Evolutionary conservation across 1,139 yeast species (phyloP).

Genomic region (Blastobotrys ciferrii): DNA sequence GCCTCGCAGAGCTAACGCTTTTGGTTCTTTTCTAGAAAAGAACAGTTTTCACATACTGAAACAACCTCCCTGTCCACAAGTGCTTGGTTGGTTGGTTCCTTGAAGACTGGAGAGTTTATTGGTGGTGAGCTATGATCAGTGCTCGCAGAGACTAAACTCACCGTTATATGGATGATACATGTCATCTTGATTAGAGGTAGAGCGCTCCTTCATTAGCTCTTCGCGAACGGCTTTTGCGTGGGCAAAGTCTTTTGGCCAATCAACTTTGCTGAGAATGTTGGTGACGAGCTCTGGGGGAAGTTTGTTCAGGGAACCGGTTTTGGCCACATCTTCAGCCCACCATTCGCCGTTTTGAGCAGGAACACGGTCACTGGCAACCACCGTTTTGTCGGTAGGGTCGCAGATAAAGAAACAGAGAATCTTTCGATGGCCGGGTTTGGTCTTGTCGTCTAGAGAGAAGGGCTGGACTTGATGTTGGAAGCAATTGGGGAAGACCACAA

Average conservation of each 20-base stretch:
- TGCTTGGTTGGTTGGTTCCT: too few species aligned
- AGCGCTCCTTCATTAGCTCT: conserved; percentile 41
- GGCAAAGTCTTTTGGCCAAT: conserved; percentile 24
- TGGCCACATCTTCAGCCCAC: background rate
- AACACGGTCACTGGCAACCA: conserved; percentile 38
- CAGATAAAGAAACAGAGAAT: conserved; percentile 45
- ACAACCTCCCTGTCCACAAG: too few species aligned
- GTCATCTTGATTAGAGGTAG: conserved; percentile 14
- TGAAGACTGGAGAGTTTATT: too few species aligned
- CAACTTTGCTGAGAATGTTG: background rate
- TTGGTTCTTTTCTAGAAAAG: too few species aligned
- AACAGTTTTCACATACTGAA: too few species aligned
- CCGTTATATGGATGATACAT: conserved; percentile 27
- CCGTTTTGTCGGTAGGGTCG: conserved; percentile 38
- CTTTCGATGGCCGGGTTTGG: conserved; percentile 43
- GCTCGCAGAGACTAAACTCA: conserved; percentile 39
- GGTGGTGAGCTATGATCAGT: conserved; percentile 27
- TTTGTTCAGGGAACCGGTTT: background rate
- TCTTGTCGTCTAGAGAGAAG: conserved; percentile 40
- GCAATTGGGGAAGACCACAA: conserved; percentile 44
- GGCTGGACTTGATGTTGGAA: conserved; percentile 45
- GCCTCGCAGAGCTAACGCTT: too few species aligned
- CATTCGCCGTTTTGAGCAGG: conserved; percentile 47
- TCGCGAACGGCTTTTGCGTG: conserved; percentile 36
- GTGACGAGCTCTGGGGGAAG: background rate